Evolutionary conservation across 345 rosid genomes (phyloP), one percentile per base, ranked within the genome.

Genomic region (Citrus inodora): DNA sequence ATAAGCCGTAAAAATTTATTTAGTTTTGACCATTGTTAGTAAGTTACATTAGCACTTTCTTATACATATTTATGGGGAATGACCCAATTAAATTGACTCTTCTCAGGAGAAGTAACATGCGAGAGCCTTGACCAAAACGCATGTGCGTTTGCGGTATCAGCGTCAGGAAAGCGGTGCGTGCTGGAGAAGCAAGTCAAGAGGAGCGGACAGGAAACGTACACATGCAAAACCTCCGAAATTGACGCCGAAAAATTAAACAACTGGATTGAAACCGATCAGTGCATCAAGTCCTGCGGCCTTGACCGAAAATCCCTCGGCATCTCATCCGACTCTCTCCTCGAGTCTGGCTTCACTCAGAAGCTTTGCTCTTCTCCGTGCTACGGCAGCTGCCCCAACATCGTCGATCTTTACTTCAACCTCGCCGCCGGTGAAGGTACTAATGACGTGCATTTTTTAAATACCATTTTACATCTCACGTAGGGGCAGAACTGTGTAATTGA

Each of bases 391-490:
- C 90, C 97, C 76, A 93, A 92, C 86, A 75, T 93, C 55, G 86
- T 93, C 30, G 98, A 94, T 78, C 97, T 94, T 32, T 92, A 85
- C 88, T 94, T 89, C 88, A 92, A 89, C 75, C 94, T 94, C 13
- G 98, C 98, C 16, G 95, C 97, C 17, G 97, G 93, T 3, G 98
- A 94, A 94, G 98, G 98, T 94, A 85, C 75, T 2, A 11, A 3
- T 38, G 9, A 40, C 1, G 4, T 22, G 10, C 27, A 48, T 25
- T 30, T 7, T 16, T 14, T 14, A 51, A 51, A 51, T 0, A 17
- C 0, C 56, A 51, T 51, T 17, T 5, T 51, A 51, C 14, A 11
- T 10, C 51, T 42, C 2, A 3, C 51, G 16, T 11, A 11, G 51
- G 51, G 51, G 4, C 51, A 8, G 51, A 42, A 42, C 4, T 42